Conservation (phyloP, 805 yeast genomes). For the Hagleromyces aurorensis region DNA sequence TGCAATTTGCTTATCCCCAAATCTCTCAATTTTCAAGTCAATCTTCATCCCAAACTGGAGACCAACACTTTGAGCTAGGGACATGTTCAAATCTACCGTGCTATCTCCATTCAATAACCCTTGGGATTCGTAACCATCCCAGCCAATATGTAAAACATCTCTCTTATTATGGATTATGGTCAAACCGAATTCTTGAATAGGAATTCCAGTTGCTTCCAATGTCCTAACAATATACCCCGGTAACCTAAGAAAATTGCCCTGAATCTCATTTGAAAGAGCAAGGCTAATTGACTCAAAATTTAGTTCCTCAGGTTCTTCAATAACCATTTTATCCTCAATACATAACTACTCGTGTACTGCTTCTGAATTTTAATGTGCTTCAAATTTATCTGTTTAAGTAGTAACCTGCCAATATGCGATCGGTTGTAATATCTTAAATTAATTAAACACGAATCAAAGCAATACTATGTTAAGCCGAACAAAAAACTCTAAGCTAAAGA, state of each 20-base stretch:
- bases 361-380: no score
- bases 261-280: slow-evolving; percentile 13
- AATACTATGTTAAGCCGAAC: no score
- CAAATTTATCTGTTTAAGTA: no score
- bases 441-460: no score
- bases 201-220: slow-evolving; percentile 16
- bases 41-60: slow-evolving; percentile 7
- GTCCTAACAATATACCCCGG: slow-evolving; percentile 17
- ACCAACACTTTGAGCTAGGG: slow-evolving; percentile 13
- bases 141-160: slow-evolving; percentile 14
- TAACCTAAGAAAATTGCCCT: slow-evolving; percentile 25
- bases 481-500: no score
- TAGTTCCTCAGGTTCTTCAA: slow-evolving; percentile 5
- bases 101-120: slow-evolving; percentile 10
- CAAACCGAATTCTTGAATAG: slow-evolving; percentile 22
- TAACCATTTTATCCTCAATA: no score
- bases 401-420: no score
- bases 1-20: slow-evolving; percentile 27
- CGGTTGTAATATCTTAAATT: no score
- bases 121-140: slow-evolving; percentile 25
- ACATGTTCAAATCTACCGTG: slow-evolving; percentile 20
- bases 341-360: no score
- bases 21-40: slow-evolving; percentile 11
- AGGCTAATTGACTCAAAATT: slow-evolving; percentile 10
- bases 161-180: slow-evolving; percentile 6